Evolutionary conservation across 2,329 filamentous ascomycete species (phyloP), one percentile per base, ranked within the genome.

Genomic region (Cytospora mali): DNA sequence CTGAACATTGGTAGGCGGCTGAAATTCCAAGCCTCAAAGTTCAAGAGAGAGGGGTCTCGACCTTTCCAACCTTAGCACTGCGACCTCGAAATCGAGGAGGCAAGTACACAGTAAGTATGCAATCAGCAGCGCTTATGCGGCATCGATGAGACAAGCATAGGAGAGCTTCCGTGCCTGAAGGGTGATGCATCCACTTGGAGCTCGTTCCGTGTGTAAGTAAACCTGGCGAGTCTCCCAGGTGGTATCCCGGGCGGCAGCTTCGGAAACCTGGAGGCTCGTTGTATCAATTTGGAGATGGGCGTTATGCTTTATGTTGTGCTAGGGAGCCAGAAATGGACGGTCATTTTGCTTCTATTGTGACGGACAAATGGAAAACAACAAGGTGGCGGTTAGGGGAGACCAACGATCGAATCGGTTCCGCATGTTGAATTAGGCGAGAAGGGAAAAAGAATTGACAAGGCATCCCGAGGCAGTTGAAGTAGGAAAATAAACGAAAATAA

Each of bases 71-170:
- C 61, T 63, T 54, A 60, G 42, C 51, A 55, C 48, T 58, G 58
- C 35, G 57, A 61, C 62, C 39, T 28, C 33, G 27, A 33, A 33
- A 42, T 48, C 39, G 50, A 48, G 39, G 21, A 60, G 62, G 62
- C 54, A 25, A 64, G 52, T 49, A 64, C 53, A 55, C 53, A 48
- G 62, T 49, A 25, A 64, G 52, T 49, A 64, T 56, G 59, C 53
- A 48, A 29, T 14, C 51, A 29, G 56, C 31, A 60, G 49, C 61
- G 46, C 52, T 46, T 46, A 35, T 51, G 51, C 51, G 50, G 28
- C 59, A 39, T 27, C n/a, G 50, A 60, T 64, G 62, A 64, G 62
- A 64, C 62, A 62, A 58, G 50, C 50, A 42, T 55, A 35, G 31
- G 58, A 54, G 35, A 48, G 42, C 33, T 28, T 54, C 61, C 58